Conservation (phyloP, 306 rosid species). For the Trichosanthes truncata region DNA sequence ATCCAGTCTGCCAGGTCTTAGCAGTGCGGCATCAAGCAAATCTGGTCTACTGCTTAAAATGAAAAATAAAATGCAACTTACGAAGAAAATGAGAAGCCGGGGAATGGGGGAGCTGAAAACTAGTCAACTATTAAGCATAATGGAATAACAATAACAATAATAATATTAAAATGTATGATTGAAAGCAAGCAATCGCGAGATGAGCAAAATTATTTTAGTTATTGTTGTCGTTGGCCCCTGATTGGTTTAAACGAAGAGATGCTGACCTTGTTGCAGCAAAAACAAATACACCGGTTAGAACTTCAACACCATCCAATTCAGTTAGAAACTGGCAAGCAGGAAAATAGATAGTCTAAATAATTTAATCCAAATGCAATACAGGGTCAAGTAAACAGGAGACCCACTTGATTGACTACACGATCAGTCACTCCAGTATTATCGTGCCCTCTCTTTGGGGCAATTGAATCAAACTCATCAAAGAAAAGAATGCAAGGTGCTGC, state of each 20-base stretch:
- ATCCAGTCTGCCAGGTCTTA: slow-evolving; percentile 95
- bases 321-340: slow-evolving; percentile 80
- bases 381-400: slow-evolving; percentile 15
- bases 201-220: background rate
- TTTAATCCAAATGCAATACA: background rate
- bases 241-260: slow-evolving; percentile 13
- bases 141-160: background rate
- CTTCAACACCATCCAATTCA: slow-evolving; percentile 90
- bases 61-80: slow-evolving; percentile 11
- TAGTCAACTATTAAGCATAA: background rate
- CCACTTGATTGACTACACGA: slow-evolving; percentile 93
- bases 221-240: background rate
- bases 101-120: background rate
- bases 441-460: slow-evolving; percentile 97
- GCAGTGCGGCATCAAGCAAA: slow-evolving; percentile 88
- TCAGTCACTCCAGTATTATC: slow-evolving; percentile 99
- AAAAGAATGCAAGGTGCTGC: slow-evolving; percentile 96
- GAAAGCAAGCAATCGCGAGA: background rate
- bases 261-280: slow-evolving; percentile 97
- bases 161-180: background rate
- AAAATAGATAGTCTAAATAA: slow-evolving; percentile 21
- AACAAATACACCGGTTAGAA: slow-evolving; percentile 90
- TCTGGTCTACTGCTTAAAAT: slow-evolving; percentile 91
- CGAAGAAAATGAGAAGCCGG: background rate
- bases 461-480: slow-evolving; percentile 95